Evolutionary conservation across 116 monocot species (phyloP), one percentile per base, ranked within the genome.

Genomic region (Zostera marina): DNA sequence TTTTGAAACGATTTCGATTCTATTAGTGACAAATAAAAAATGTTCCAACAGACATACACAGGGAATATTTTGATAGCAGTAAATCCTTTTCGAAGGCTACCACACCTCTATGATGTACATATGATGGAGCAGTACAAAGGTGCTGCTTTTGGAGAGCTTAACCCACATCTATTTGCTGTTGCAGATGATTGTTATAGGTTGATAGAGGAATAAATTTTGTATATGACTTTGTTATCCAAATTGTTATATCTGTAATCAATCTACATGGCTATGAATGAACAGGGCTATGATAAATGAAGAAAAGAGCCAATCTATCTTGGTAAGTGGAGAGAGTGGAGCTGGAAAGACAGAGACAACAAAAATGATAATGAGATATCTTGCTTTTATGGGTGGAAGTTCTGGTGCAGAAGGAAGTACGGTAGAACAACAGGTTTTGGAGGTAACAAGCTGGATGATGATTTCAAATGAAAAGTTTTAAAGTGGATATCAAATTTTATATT

Each of bases 121-220:
- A 94, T 94, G 94, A 94, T 94, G 94, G 85, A 88, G 67, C 94
- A 94, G 49, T 94, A 94, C 70, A 94, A 94, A 45, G 94, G 94
- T 39, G 94, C 94, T 22, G 11, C 79, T 19, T 84, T 94, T 72
- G 94, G 94, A 12, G 94, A 94, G 82, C 77, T 94, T 12, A 94
- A 85, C 52, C 94, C 94, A 0, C 94, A 94, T 74, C 79, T 94
- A 51, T 94, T 94, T 61, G 94, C 94, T 0, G 77, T 94, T 38
- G 94, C 94, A 9, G 94, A 94, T 66, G 80, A 79, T 60, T 94
- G 94, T 54, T 94, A 79, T 67, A 85, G 94, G 94, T 94, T 10
- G 20, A 59, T 8, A 22, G 21, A 43, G 20, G 19, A 15, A 54
- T 16, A 22, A 17, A 15, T 21, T 26, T 62, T n/a, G n/a, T 21